Base-by-base conservation (phyloP, 306 rosid genomes). In the Pachyrhizus erosus region DNA sequence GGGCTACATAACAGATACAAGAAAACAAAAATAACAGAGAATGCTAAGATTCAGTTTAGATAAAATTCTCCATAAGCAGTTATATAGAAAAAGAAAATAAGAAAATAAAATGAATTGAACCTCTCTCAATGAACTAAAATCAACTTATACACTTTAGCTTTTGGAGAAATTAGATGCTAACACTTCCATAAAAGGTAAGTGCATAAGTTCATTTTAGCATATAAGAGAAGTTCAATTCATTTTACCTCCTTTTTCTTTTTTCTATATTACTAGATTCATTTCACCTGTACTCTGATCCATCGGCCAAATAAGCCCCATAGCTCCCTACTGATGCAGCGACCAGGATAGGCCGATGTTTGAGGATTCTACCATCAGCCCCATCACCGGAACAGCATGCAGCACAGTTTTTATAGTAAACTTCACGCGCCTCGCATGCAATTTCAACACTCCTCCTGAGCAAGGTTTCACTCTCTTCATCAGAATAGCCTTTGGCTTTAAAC, bases 221-320 rank as follows among this genome's bases (percentile, higher is more conserved):
- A 11, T 8, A 5, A 12, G 14, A 45, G 42, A 37, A 37, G 42
- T 7, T 37, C 10, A 37, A 37, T 37, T 37, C 42, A 37, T 37
- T 37, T 37, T 6, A 37, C 42, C 9, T 6, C 42, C 42, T 37
- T 37, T 37, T 7, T 37, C 8, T 10, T 0, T 8, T 37, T 37
- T 10, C 42, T 37, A 37, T 37, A n/a, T n/a, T n/a, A n/a, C n/a
- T n/a, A n/a, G 42, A 37, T 37, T 67, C 60, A 71, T 67, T 49
- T 80, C 76, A 89, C 92, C 92, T 89, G 84, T 89, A 89, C 88
- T 87, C 92, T 73, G 92, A 89, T 43, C 92, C 92, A 78, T 89
- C 89, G 20, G 90, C 92, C 83, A 87, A 85, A 83, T 85, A 87
- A 83, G 92, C 92, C 37, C 92, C 92, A 81, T 89, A 89, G 80